Evolutionary conservation across 768 basidiomycete genomes (phyloP).

Genomic region (Termitomyces titanicus): DNA sequence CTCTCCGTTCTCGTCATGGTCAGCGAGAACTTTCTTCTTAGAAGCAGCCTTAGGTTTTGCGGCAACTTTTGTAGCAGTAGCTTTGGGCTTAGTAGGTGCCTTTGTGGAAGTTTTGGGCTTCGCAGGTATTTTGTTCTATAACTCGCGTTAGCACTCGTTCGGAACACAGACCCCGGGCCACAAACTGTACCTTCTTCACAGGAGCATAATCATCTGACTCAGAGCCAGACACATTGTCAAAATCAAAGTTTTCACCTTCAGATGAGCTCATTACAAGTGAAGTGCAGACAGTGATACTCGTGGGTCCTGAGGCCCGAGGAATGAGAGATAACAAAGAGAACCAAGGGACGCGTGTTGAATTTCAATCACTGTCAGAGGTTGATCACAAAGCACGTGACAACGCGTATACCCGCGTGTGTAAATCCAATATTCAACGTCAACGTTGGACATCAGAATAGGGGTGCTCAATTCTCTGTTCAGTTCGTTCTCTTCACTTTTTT

Average conservation of each 20-base stretch:
- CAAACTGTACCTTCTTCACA: constrained; percentile 46
- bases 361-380: not conserved
- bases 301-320: not conserved
- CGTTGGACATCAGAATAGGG: no score
- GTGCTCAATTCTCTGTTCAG: no score
- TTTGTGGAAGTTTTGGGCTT: constrained; percentile 41
- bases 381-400: constrained; percentile 13
- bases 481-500: no score
- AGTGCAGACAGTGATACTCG: not conserved
- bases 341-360: constrained; percentile 8
- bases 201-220: constrained; percentile 72
- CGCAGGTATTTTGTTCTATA: constrained; percentile 26
- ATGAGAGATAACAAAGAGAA: constrained; percentile 2
- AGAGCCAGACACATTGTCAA: constrained; percentile 53
- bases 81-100: constrained; percentile 38
- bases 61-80: constrained; percentile 35
- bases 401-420: not conserved
- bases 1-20: constrained; percentile 63
- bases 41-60: constrained; percentile 48
- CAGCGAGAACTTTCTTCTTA: constrained; percentile 70
- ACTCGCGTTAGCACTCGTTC: constrained; percentile 4
- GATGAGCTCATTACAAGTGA: constrained; percentile 62
- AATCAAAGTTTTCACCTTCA: constrained; percentile 65
- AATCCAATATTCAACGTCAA: no score
- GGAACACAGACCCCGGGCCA: constrained; percentile 3